A percentile compares a stretch with the other conserved stretches of the same genome.
Evolutionary conservation across 2,329 filamentous ascomycete species (phyloP).

Genomic region (Apiospora kogelbergensis): DNA sequence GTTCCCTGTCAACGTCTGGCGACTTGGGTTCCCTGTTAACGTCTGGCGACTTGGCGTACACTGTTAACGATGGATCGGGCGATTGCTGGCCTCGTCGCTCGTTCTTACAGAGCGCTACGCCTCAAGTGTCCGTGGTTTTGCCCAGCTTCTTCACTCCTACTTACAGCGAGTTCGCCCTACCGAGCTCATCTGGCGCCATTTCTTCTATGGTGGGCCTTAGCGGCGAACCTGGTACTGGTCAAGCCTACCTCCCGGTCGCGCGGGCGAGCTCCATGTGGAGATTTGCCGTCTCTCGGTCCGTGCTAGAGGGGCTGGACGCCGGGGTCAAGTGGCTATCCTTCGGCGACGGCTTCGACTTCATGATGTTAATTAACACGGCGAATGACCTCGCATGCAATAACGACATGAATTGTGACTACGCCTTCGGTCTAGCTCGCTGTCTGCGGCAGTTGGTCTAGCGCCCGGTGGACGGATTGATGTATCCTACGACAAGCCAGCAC

Average conservation of each 20-base stretch:
- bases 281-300: not conserved
- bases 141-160: not conserved
- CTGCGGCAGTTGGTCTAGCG: too few relatives aligned
- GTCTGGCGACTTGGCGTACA: too few relatives aligned
- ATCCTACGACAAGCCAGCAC: too few relatives aligned
- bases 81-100: too few relatives aligned
- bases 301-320: not conserved
- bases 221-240: not conserved
- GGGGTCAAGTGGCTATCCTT: fast-evolving
- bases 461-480: too few relatives aligned
- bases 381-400: too few relatives aligned
- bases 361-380: not conserved
- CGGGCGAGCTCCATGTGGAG: not conserved
- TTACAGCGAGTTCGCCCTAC: not conserved
- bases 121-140: not conserved
- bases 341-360: not conserved
- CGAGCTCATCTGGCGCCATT: not conserved
- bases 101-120: not conserved
- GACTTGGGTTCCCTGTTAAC: too few relatives aligned
- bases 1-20: too few relatives aligned
- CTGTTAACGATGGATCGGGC: too few relatives aligned
- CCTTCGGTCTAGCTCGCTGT: not conserved
- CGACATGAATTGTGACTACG: not conserved
- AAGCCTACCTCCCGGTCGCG: not conserved
- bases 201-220: not conserved